Base-by-base conservation (phyloP, 2,329 filamentous ascomycete genomes). In the Tolypocladium cylindrosporum region DNA sequence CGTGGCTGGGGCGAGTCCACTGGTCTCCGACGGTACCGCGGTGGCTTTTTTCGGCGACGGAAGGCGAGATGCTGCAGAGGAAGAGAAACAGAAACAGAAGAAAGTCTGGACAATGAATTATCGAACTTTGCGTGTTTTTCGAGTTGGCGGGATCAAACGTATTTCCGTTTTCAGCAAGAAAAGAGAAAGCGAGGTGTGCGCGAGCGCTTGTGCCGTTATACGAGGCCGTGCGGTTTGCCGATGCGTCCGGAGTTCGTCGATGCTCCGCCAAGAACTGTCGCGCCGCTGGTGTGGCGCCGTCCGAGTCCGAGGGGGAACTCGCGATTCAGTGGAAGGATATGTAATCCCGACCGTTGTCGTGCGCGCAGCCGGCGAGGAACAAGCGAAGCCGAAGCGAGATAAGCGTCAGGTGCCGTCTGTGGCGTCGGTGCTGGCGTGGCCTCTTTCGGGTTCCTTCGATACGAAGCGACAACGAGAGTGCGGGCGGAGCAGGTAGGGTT, bases 251-350 rank as follows among this genome's bases (percentile, higher is more conserved):
- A 54, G 3, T 19, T 42, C 21, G 52, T 4, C 11, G 37, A 13
- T 4, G 37, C 57, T 60, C 55, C 54, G 54, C 60, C 24, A 54
- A 42, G 37, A 43, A 48, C 55, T 41, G 21, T 39, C n/a, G n/a
- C 14, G n/a, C 34, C 14, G 51, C 51, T 54, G 36, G n/a, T 39
- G 43, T 54, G 51, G 58, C 55, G 53, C 60, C 58, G 58, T 53
- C 39, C 50, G 40, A 4, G 42, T 36, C 48, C 37, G 31, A 37
- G 31, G 31, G 56, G 40, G 37, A 21, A 42, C 41, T 59, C 61
- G 61, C 61, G 59, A 61, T 54, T 58, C 61, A 59, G 61, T 60
- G 59, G 61, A 61, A 60, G 41, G 36, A 52, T 36, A 40, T 34
- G 36, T 13, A 37, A 16, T 39, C 37, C 14, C 37, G 37, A 16